Evolutionary conservation across 768 basidiomycete genomes (phyloP).

Genomic region (Naematelia aurantialba): DNA sequence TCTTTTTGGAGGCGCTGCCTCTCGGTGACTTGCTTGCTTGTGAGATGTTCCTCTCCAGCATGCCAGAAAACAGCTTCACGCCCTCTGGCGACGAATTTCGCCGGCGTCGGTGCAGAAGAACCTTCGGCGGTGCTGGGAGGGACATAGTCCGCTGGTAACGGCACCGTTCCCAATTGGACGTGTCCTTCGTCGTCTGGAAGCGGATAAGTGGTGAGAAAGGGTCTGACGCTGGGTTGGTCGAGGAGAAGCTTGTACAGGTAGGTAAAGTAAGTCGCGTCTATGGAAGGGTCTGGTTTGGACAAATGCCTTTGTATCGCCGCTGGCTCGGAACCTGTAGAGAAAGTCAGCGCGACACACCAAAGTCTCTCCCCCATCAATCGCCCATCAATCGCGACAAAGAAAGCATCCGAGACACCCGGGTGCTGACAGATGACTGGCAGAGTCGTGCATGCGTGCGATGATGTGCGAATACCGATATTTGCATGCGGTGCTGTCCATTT

Average conservation of each 20-base stretch:
- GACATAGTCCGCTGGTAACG: conserved; percentile 28
- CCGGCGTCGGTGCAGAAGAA: no score
- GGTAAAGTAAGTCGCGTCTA: conserved; percentile 36
- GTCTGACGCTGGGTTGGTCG: conserved; percentile 29
- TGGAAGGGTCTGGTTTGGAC: conserved; percentile 18
- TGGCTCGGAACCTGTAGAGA: conserved; percentile 28
- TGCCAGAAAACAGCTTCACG: conserved; percentile 30
- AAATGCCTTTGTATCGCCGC: conserved; percentile 25
- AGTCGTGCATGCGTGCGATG: no score
- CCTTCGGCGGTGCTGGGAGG: not conserved
- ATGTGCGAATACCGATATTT: no score
- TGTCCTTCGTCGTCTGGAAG: conserved; percentile 22
- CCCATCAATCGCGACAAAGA: not conserved
- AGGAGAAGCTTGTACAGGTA: conserved; percentile 30
- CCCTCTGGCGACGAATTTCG: conserved; percentile 22
- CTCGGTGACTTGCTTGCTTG: conserved; percentile 19
- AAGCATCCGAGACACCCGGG: not conserved
- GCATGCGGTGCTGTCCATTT: no score
- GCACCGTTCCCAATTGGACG: conserved; percentile 24
- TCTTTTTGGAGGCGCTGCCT: conserved; percentile 18
- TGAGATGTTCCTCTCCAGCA: conserved; percentile 28
- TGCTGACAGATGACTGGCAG: no score
- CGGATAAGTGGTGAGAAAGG: conserved; percentile 31
- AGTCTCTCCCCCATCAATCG: not conserved
- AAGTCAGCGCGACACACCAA: not conserved